Percentiles rank a stretch among this genome's conserved stretches.
Evolutionary conservation across 2,329 filamentous ascomycete species (phyloP).

Genomic region (Tolypocladium guangdongense): DNA sequence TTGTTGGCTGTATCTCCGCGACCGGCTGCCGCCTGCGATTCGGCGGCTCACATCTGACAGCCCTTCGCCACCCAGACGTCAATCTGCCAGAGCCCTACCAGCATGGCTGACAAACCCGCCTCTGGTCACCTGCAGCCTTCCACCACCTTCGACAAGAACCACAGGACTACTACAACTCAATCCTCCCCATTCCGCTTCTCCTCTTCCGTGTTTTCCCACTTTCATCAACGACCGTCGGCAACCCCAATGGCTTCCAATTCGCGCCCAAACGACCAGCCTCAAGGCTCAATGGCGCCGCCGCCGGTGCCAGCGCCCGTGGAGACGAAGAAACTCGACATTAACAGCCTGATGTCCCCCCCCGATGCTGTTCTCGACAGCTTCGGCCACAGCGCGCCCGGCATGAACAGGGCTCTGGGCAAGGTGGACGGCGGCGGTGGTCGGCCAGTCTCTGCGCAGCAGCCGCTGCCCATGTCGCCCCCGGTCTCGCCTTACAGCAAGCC

Average conservation of each 20-base stretch:
- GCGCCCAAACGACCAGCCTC: constrained; percentile 8
- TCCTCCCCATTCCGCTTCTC: constrained; percentile 5
- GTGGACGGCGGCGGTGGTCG: constrained; percentile 11
- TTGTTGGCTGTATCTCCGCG: not conserved
- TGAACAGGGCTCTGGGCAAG: constrained; percentile 1
- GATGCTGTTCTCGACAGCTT: constrained; percentile 46
- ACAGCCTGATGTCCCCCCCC: constrained; percentile 51
- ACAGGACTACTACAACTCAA: constrained; percentile 5
- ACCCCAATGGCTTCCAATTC: constrained; percentile 16
- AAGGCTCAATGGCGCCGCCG: constrained; percentile 19
- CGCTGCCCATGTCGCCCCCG: constrained; percentile 43
- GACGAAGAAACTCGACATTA: constrained; percentile 36
- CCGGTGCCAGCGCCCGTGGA: constrained; percentile 10
- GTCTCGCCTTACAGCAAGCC: constrained; percentile 38
- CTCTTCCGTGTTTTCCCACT: constrained; percentile 5
- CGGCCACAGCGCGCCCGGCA: constrained; percentile 12
- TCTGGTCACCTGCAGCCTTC: constrained; percentile 16
- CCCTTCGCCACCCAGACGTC: constrained; percentile 1
- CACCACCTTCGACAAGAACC: constrained; percentile 18
- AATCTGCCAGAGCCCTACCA: not conserved
- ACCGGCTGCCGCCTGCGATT: not conserved
- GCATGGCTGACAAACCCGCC: constrained; percentile 26
- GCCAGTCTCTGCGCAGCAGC: constrained; percentile 18
- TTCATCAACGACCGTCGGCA: constrained; percentile 6
- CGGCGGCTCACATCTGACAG: not conserved